Evolutionary conservation across 768 basidiomycete species (phyloP).

Genomic region (Paxillus involutus): DNA sequence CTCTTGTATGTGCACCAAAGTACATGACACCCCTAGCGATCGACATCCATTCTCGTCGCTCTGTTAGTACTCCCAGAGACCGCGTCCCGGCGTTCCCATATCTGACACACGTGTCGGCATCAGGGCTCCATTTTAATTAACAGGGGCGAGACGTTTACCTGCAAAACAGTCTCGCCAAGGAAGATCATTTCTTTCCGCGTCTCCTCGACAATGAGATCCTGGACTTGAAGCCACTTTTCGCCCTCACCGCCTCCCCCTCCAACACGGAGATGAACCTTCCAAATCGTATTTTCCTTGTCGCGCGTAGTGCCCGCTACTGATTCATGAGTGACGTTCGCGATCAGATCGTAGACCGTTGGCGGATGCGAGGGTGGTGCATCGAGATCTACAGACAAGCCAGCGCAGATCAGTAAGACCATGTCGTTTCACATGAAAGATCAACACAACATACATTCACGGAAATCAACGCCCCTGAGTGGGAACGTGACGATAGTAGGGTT

Average conservation of each 20-base stretch:
- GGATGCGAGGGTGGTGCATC: slow-evolving; percentile 61
- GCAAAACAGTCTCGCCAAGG: slow-evolving; percentile 93
- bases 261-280: slow-evolving; percentile 87
- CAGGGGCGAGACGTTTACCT: slow-evolving; percentile 49
- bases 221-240: slow-evolving; percentile 96
- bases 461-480: slow-evolving; percentile 89
- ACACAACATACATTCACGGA: slow-evolving; percentile 76
- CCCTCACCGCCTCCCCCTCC: slow-evolving; percentile 73
- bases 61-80: slow-evolving; percentile 14
- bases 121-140: slow-evolving; percentile 3
- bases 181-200: slow-evolving; percentile 98
- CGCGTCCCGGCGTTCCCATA: slow-evolving; percentile 58
- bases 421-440: slow-evolving; percentile 21
- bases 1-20: neutral
- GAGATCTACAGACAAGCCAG: slow-evolving; percentile 56
- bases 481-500: slow-evolving; percentile 99
- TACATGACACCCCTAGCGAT: slow-evolving; percentile 18
- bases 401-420: neutral
- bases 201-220: slow-evolving; percentile 95
- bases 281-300: slow-evolving; percentile 87
- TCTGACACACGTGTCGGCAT: slow-evolving; percentile 36
- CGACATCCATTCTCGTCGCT: slow-evolving; percentile 29
- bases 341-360: slow-evolving; percentile 84
- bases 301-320: slow-evolving; percentile 94
- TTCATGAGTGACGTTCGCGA: slow-evolving; percentile 94